Evolutionary conservation across 2,329 filamentous ascomycete genomes (phyloP).

Genomic region (Drechmeria coniospora): DNA sequence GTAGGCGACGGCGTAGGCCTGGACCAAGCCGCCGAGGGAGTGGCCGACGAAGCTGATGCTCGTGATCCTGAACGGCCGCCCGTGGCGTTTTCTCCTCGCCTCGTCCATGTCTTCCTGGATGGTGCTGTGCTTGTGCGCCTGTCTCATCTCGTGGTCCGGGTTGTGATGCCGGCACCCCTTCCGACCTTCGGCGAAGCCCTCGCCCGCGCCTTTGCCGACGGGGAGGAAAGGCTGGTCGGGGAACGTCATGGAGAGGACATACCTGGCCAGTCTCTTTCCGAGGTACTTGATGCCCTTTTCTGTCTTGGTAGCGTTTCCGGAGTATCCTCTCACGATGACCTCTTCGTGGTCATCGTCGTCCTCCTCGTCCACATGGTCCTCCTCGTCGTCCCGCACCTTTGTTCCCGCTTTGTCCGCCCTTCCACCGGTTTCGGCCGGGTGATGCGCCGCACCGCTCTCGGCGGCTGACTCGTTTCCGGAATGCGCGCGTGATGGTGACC

Average conservation of each 20-base stretch:
- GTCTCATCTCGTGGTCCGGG: constrained; percentile 25
- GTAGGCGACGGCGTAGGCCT: constrained; percentile 90
- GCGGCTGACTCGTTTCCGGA: constrained; percentile 8
- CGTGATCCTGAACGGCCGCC: constrained; percentile 64
- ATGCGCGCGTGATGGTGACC: neutral
- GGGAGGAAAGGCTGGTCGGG: constrained; percentile 85
- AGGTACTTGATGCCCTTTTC: constrained; percentile 95
- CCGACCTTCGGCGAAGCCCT: constrained; percentile 24
- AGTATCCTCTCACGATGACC: constrained; percentile 78
- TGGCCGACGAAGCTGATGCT: constrained; percentile 93
- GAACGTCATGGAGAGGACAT: constrained; percentile 77
- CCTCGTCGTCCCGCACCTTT: constrained; percentile 7
- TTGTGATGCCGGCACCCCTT: constrained; percentile 24
- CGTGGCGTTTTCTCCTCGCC: constrained; percentile 28
- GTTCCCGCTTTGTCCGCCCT: constrained; percentile 7
- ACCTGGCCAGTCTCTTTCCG: constrained; percentile 84
- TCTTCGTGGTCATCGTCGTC: constrained; percentile 62
- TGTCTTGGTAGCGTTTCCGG: constrained; percentile 78
- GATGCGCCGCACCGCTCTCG: constrained; percentile 3
- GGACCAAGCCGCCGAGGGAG: constrained; percentile 76
- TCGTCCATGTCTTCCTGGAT: constrained; percentile 40
- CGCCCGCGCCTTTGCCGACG: constrained; percentile 31
- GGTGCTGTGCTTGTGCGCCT: constrained; percentile 46
- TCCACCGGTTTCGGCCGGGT: constrained; percentile 1
- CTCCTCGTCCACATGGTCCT: constrained; percentile 20